Evolutionary conservation across 345 rosid genomes (phyloP), one percentile per base, ranked within the genome.

Genomic region (Arabidopsis arenosa): DNA sequence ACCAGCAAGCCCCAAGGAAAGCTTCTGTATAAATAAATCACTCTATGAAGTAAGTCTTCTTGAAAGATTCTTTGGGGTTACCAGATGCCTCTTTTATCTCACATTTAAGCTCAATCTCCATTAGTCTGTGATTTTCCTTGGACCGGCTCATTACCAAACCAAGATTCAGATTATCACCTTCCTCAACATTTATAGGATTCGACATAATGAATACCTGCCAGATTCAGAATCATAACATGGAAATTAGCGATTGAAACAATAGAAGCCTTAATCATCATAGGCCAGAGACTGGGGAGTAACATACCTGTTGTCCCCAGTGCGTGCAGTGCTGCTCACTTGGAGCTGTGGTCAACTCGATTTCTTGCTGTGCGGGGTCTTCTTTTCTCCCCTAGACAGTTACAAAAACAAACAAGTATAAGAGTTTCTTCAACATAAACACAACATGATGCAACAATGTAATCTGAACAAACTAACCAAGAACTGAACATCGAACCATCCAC

Each of bases 241-340:
- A 28, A 30, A 28, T 54, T 12, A 54, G 36, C 36, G 5, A 14
- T 30, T 54, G 36, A 54, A 54, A 54, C 36, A 54, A 1, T 12
- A 36, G 0, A 26, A 54, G 58, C 47, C 35, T 26, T 51, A 28
- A 26, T 9, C 40, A 72, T 39, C 26, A 39, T 33, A 39, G 4
- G 23, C 2, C 13, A 15, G 2, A 49, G 8, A 14, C 10, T 40
- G 43, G 23, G 11, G 11, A 64, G 68, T 56, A 36, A 62, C 57
- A 51, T 11, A 94, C 99, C 97, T 92, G 99, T 76, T 95, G 99
- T 43, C 97, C 97, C 99, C 99, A 95, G 63, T 95, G 97, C 7
- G 99, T 95, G 84, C 89, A 84, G 61, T 86, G 76, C 67, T 90
- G 82, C 48, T 73, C 75, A 59, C 93, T 92, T 65, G 99, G 99